Percentiles rank a stretch among this genome's conserved stretches.
These are phyloP conservation scores for Fraxinus greggii DNA, from an alignment of 305 asterid genomes.

Conservation along the genomic window DNA sequence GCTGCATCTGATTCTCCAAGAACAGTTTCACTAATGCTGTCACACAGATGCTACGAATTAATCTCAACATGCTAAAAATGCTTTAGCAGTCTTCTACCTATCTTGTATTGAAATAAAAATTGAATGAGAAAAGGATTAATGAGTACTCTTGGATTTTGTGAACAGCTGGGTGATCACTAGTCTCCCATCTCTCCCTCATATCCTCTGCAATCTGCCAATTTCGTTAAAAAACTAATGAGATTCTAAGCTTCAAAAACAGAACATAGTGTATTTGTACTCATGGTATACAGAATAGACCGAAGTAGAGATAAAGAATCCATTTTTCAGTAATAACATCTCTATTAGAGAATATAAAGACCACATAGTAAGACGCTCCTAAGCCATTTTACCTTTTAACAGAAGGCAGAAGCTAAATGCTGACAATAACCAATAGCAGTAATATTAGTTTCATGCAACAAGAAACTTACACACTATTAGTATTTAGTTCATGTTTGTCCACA, in stretches of 20 bases:
- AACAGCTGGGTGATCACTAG: conserved; percentile 91
- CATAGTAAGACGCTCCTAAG: background rate
- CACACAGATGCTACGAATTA: conserved; percentile 25
- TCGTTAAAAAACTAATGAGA: conserved; percentile 3
- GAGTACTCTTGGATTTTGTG: conserved; percentile 90
- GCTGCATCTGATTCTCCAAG: conserved; percentile 94
- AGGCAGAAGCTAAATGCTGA: background rate
- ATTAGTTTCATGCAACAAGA: background rate
- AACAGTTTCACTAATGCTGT: conserved; percentile 83
- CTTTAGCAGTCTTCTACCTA: background rate
- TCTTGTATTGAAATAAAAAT: background rate
- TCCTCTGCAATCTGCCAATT: conserved; percentile 82
- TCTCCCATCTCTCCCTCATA: conserved; percentile 91
- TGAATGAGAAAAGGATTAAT: conserved; percentile 11
- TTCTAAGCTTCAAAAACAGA: background rate
- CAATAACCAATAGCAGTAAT: background rate
- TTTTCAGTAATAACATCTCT: background rate
- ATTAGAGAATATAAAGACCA: background rate
- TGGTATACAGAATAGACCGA: background rate
- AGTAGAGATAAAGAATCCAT: background rate
- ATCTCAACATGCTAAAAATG: conserved; percentile 10
- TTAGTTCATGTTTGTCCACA: background rate
- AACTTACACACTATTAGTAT: background rate
- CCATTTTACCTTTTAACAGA: background rate
- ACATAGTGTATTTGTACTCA: background rate